These are phyloP conservation scores for Nothopassalora personata DNA, from an alignment of 2,329 filamentous ascomycete genomes.

Conservation along the genomic window DNA sequence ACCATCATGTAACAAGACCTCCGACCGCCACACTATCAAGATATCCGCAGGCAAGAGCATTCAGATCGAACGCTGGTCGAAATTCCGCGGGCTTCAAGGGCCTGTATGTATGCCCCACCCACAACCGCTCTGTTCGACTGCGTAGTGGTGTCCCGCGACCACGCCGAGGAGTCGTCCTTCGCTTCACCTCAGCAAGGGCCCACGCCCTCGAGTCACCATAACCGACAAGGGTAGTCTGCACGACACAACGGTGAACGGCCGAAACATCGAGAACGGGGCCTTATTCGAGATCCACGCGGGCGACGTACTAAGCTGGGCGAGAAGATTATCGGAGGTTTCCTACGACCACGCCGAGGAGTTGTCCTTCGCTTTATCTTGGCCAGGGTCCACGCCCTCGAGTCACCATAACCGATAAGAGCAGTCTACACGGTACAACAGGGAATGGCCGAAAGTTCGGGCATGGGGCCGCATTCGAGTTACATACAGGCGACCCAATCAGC, in stretches of 20 bases:
- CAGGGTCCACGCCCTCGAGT: constrained; percentile 15
- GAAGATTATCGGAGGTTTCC: too few relatives aligned
- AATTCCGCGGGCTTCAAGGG: constrained; percentile 35
- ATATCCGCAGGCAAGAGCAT: constrained; percentile 21
- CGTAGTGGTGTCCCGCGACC: constrained; percentile 33
- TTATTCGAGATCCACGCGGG: constrained; percentile 19
- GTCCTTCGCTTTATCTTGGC: constrained; percentile 6
- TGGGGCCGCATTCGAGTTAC: constrained; percentile 15
- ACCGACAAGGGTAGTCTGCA: constrained; percentile 31
- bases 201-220: constrained; percentile 24
- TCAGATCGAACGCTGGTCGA: constrained; percentile 42
- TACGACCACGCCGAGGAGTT: constrained; percentile 33
- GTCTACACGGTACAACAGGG: constrained; percentile 34
- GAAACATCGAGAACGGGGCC: constrained; percentile 16
- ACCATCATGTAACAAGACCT: constrained; percentile 8
- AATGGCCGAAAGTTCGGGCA: constrained; percentile 27
- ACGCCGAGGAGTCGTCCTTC: constrained; percentile 29
- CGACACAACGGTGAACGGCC: constrained; percentile 33
- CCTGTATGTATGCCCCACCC: constrained; percentile 14
- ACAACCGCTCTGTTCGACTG: constrained; percentile 35
- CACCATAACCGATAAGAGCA: constrained; percentile 28
- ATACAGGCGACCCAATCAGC: constrained; percentile 28
- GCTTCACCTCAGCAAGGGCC: constrained; percentile 8
- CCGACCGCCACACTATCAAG: constrained; percentile 20
- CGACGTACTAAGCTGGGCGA: constrained; percentile 32